Evolutionary conservation across 129 eudicot genomes (phyloP), one percentile per base, ranked within the genome.

Genomic region (Flaveria sonorensis): DNA sequence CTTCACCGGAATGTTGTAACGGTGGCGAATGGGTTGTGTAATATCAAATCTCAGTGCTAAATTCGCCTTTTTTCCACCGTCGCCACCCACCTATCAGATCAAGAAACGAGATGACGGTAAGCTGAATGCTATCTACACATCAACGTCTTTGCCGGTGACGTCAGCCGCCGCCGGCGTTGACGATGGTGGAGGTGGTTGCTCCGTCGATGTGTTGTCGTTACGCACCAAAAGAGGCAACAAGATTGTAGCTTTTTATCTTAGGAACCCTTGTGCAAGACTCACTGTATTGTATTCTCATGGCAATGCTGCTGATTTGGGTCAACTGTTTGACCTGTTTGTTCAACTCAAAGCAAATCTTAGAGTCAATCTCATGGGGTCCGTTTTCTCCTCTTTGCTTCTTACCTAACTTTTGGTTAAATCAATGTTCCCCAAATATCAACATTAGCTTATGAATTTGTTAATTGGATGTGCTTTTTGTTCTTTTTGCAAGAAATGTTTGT

Each of bases 291-390:
- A 93, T 73, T 93, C 98, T 23, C 98, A 93, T 86, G 98, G 98
- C 47, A 92, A 92, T 75, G 98, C 98, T 74, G 96, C 96, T 88
- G 98, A 92, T 90, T 87, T 92, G 83, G 98, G 98, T 68, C 98
- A 93, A 79, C 98, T 93, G 30, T 93, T 90, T 84, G 98, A 93
- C 79, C 84, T 93, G 39, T 93, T 93, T 90, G 95, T 88, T 73
- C 98, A 93, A 85, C 96, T 93, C 83, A 93, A 93, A 79, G 96
- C 96, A 45, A 93, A 93, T 90, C 98, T 93, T 65, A 93, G 98
- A 72, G 96, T 93, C 82, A 93, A 93, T 87, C 89, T 93, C 40
- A 90, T 93, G 84, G 98, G 98, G 98, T 92, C 76, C 23, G 82
- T 73, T 61, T 72, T 73, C 47, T 57, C 79, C 28, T 77, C 61